Evolutionary conservation across 495 filamentous ascomycete genomes (phyloP).

Genomic region (Trypethelium eluteriae): DNA sequence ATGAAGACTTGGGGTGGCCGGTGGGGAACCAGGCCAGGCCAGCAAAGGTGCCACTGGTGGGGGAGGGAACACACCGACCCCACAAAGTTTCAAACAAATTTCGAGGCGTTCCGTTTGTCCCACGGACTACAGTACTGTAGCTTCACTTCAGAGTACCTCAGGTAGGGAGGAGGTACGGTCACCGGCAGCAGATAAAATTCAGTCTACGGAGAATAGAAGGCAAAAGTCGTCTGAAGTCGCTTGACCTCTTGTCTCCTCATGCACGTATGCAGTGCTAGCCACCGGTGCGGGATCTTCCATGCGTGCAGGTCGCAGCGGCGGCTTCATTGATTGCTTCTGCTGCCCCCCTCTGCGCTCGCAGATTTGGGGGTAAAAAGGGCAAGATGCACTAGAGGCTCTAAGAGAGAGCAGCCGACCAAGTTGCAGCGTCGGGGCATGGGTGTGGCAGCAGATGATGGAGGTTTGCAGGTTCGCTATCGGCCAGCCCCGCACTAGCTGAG

Average conservation of each 20-base stretch:
- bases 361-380: neutral
- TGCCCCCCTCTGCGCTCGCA: too few species aligned
- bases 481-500: slow-evolving; percentile 9
- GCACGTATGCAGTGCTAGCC: neutral
- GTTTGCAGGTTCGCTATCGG: slow-evolving; percentile 7
- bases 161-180: too few species aligned
- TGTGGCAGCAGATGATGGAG: slow-evolving; percentile 5
- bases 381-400: slow-evolving; percentile 9
- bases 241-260: slow-evolving; percentile 2
- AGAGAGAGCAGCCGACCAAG: slow-evolving; percentile 10
- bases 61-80: slow-evolving; percentile 1
- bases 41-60: neutral
- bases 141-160: too few species aligned
- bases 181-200: neutral
- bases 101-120: slow-evolving; percentile 2
- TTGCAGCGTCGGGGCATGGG: neutral
- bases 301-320: slow-evolving; percentile 7
- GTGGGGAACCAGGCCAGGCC: neutral
- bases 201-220: neutral
- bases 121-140: neutral
- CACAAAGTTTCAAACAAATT: slow-evolving; percentile 6
- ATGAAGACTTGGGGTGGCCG: neutral
- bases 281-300: neutral
- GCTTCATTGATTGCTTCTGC: neutral
- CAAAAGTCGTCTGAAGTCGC: neutral